Base-by-base conservation (phyloP, 1,284 basidiomycete genomes). In the Hymenochaete sp. region DNA sequence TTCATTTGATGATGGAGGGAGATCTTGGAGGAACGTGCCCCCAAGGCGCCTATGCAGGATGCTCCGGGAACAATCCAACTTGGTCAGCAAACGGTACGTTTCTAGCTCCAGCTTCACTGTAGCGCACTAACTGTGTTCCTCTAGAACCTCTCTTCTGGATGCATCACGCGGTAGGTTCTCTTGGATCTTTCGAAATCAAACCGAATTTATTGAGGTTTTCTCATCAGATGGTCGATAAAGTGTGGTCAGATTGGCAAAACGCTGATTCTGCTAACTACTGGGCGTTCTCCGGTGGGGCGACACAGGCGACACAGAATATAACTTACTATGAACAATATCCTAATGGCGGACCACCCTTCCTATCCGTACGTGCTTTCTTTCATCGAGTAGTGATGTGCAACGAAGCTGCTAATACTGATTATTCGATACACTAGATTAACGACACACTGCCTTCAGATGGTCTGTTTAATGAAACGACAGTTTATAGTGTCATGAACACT, bases 171-270 rank as follows among this genome's bases (percentile, higher is more conserved):
- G 65, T 66, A 49, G 41, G 60, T 50, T 24, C 2, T 10, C 8
- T 7, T 21, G 11, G 10, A 6, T 25, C 27, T 40, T 29, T 39
- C 26, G 16, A 10, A 21, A n/a, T 22, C 27, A 16, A 27, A 13
- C n/a, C 31, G 35, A 26, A 3, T 22, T 19, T 13, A 35, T 32
- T 22, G 6, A 29, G n/a, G 18, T 11, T 38, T 19, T 38, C 33
- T 27, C 9, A 37, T 21, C 28, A 66, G 65, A 67, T 67, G 64
- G 56, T 67, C 11, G 65, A 67, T 51, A 64, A 63, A 49, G 47
- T 67, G 5, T 68, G 65, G 65, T 61, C 50, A 26, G 61, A 66
- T 44, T 68, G 66, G 66, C 66, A 67, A 51, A 49, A 55, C 48
- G 51, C 48, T 13, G 33, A 61, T 45, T 29, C 52, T 0, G 39